A percentile compares a stretch with the other conserved stretches of the same genome.
Conservation (phyloP, 495 filamentous ascomycete species). For the Talaromyces wortmannii region DNA sequence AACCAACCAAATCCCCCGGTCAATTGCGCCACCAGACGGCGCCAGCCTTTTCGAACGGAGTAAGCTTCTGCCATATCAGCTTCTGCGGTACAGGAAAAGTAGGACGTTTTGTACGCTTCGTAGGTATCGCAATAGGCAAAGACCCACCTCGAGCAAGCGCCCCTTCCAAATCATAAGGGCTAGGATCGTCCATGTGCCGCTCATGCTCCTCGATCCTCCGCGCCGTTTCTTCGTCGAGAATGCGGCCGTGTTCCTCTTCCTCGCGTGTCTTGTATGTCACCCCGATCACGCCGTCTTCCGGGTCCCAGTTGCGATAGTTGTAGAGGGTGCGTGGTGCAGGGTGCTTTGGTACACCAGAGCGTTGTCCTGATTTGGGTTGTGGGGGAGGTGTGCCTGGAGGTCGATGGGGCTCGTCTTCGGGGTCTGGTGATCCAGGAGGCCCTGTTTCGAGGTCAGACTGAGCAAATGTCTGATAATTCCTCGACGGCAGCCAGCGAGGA, state of each 20-base stretch:
- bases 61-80: constrained; percentile 4
- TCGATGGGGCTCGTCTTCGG: neutral
- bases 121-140: neutral
- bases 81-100: constrained; percentile 2
- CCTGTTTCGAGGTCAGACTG: neutral
- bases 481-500: neutral
- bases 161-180: neutral
- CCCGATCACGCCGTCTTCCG: neutral
- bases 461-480: neutral
- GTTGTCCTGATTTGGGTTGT: neutral
- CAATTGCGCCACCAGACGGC: constrained; percentile 4
- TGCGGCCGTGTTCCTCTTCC: neutral
- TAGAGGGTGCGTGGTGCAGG: neutral
- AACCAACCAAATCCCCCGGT: neutral
- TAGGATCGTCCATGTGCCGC: neutral
- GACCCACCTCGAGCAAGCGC: neutral
- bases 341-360: neutral
- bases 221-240: neutral
- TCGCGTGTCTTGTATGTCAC: neutral
- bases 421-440: neutral
- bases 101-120: neutral
- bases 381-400: too few relatives aligned
- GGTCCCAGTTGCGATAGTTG: neutral
- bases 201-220: neutral
- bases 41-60: constrained; percentile 3